Conservation (phyloP, 345 rosid species). For the Boechera stricta region DNA sequence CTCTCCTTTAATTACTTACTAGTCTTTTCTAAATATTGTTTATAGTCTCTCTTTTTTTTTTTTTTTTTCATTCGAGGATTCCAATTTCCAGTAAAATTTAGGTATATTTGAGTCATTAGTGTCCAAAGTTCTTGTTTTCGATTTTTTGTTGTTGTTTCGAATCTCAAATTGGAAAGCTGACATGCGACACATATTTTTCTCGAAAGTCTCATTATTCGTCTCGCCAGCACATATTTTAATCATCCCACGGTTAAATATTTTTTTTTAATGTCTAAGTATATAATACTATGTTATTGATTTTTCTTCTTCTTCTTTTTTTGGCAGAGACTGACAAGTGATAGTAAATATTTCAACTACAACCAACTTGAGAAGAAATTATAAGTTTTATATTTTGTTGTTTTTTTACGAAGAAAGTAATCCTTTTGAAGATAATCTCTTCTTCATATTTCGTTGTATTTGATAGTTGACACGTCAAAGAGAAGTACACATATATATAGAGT, state of each 20-base stretch:
- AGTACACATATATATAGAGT: not conserved
- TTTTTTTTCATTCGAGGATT: not conserved
- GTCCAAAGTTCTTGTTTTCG: too few relatives aligned
- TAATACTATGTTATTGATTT: not conserved
- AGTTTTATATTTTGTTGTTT: not conserved
- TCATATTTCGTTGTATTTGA: not conserved
- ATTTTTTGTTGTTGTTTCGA: slow-evolving; percentile 16
- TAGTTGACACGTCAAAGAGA: slow-evolving; percentile 7
- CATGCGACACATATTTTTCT: not conserved
- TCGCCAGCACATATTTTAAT: not conserved
- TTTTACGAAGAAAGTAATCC: not conserved
- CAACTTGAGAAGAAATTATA: not conserved
- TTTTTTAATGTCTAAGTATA: not conserved
- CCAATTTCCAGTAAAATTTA: not conserved
- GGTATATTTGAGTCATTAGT: not conserved
- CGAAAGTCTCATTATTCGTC: slow-evolving; percentile 1
- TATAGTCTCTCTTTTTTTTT: not conserved
- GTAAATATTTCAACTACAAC: not conserved
- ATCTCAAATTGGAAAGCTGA: not conserved
- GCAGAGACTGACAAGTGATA: slow-evolving; percentile 16
- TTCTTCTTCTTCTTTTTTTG: not conserved
- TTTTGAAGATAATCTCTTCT: not conserved
- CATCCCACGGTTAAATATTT: not conserved
- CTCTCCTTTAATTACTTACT: not conserved
- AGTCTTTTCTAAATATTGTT: not conserved